Conservation (phyloP, 2,329 filamentous ascomycete species). For the Colletotrichum kahawae region DNA sequence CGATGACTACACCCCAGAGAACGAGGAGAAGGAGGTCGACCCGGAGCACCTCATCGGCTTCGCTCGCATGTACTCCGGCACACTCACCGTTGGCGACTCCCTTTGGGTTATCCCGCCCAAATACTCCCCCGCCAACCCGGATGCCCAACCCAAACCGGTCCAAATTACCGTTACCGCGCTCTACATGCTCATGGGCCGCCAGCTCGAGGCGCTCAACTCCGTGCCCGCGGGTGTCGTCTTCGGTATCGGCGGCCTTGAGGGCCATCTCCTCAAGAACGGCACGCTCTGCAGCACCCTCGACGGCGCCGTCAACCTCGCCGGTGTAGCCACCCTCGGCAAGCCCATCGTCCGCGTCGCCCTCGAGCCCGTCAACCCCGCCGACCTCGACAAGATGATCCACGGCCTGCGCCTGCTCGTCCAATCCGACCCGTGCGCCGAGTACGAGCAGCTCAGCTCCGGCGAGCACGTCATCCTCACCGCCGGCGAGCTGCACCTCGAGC, state of each 20-base stretch:
- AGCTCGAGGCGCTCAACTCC: constrained; percentile 79
- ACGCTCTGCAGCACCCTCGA: constrained; percentile 88
- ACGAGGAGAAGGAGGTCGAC: constrained; percentile 67
- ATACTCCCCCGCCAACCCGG: constrained; percentile 81
- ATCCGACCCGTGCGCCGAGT: constrained; percentile 94
- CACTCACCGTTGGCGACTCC: constrained; percentile 84
- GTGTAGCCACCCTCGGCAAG: constrained; percentile 77
- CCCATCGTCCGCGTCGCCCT: constrained; percentile 95
- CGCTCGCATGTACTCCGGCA: constrained; percentile 91
- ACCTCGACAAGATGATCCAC: constrained; percentile 93
- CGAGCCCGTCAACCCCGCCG: constrained; percentile 89
- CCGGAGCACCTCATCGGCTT: constrained; percentile 93
- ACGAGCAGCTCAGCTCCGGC: constrained; percentile 89
- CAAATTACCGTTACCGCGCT: constrained; percentile 86
- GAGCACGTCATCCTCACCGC: constrained; percentile 96
- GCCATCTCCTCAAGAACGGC: constrained; percentile 92
- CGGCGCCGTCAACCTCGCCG: constrained; percentile 88
- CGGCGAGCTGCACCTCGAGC: constrained; percentile 91
- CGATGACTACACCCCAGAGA: constrained; percentile 52
- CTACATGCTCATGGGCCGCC: constrained; percentile 95
- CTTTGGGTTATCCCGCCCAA: constrained; percentile 93
- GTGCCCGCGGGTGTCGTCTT: constrained; percentile 96
- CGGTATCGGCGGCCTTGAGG: constrained; percentile 90
- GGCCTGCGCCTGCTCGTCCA: constrained; percentile 88
- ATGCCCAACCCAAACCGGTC: constrained; percentile 74